Conservation (phyloP, 225 moss, liverwort and hornwort genomes). For the Pseudoscleropodium purum region DNA sequence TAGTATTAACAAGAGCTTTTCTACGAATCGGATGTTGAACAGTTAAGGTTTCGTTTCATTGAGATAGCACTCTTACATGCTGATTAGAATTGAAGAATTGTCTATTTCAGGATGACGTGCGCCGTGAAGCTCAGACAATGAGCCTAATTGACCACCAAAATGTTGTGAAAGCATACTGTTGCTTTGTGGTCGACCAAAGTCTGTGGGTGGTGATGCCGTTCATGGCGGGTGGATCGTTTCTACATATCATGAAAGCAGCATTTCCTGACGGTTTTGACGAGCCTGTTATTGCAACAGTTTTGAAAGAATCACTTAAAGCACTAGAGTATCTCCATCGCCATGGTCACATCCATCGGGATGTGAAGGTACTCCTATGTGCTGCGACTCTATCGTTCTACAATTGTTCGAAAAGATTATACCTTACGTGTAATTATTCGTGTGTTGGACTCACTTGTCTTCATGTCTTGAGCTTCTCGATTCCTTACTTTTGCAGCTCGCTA, state of each 20-base stretch:
- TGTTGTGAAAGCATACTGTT: constrained; percentile 88
- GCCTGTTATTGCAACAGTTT: constrained; percentile 84
- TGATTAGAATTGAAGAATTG: not conserved
- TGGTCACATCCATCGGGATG: constrained; percentile 97
- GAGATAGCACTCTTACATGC: not conserved
- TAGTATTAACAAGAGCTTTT: not conserved
- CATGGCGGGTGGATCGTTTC: constrained; percentile 90
- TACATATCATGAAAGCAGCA: constrained; percentile 93
- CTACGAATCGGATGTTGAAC: not conserved
- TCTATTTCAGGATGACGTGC: constrained; percentile 62
- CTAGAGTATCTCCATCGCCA: constrained; percentile 93
- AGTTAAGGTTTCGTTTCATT: not conserved
- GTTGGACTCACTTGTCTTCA: not conserved
- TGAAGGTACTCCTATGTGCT: constrained; percentile 42
- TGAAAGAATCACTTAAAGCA: constrained; percentile 86
- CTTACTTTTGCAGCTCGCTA: not conserved
- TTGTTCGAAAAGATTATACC: not conserved
- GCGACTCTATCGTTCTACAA: not conserved
- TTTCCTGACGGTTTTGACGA: constrained; percentile 90
- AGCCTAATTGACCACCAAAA: constrained; percentile 80
- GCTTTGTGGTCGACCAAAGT: constrained; percentile 73
- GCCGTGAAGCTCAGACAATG: constrained; percentile 95
- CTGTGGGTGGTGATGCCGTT: constrained; percentile 98
- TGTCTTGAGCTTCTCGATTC: not conserved
- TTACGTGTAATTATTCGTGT: not conserved